Conservation (phyloP, 2,329 filamentous ascomycete genomes). For the Fusarium transvaalense region DNA sequence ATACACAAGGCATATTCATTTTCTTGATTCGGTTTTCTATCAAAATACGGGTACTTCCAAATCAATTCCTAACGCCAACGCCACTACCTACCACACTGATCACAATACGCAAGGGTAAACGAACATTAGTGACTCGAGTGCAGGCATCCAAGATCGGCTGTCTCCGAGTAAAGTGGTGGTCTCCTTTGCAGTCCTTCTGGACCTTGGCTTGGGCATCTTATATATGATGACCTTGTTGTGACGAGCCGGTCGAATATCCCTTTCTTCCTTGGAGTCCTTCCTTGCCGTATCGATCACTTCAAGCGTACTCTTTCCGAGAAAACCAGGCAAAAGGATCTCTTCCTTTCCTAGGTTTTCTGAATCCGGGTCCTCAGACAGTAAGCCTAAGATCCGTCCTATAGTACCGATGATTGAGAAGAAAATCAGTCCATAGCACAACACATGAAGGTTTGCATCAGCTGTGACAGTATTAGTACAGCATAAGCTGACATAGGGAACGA, state of each 20-base stretch:
- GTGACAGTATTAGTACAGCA: neutral
- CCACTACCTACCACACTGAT: no score
- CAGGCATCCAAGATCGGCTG: neutral
- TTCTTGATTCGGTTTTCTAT: no score
- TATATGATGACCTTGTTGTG: neutral
- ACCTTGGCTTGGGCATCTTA: neutral
- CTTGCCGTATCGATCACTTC: neutral
- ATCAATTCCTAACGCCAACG: no score
- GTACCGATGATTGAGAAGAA: neutral
- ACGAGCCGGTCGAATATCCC: neutral
- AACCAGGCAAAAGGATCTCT: neutral
- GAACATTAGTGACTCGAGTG: neutral
- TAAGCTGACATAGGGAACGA: neutral
- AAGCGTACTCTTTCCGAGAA: neutral
- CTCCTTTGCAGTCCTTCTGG: neutral
- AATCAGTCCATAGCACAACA: neutral
- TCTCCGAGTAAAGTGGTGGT: neutral
- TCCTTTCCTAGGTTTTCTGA: neutral
- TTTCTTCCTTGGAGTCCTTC: neutral
- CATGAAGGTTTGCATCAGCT: neutral
- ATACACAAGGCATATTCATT: no score
- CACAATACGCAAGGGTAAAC: neutral
- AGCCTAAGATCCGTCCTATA: neutral
- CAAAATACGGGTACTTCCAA: no score
- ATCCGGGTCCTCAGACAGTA: neutral